Evolutionary conservation across 192 early-diverging fungal genomes (phyloP).

Genomic region (Coemansia guatemalensis): DNA sequence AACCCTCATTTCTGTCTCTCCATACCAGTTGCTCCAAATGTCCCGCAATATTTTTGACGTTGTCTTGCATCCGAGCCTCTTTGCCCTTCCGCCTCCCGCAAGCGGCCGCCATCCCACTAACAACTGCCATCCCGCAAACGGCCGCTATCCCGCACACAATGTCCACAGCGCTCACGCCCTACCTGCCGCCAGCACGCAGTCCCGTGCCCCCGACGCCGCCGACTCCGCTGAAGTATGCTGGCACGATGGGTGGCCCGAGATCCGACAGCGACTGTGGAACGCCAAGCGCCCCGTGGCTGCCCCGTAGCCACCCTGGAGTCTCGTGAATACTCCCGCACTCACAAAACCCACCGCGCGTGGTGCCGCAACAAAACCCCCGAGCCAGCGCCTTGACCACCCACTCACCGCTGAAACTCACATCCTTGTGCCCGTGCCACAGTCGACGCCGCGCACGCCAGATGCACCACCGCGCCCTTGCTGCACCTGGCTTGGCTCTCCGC

Average conservation of each 20-base stretch:
- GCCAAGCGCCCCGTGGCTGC: constrained; percentile 11
- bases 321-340: too few species aligned
- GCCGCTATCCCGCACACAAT: too few species aligned
- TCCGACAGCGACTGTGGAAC: constrained; percentile 19
- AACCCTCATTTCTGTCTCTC: neutral
- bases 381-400: neutral
- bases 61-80: constrained; percentile 16
- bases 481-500: too few species aligned
- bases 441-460: too few species aligned
- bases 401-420: too few species aligned
- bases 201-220: constrained; percentile 1
- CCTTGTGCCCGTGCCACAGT: too few species aligned
- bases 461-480: too few species aligned
- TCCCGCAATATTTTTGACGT: constrained; percentile 21
- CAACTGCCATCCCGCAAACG: too few species aligned
- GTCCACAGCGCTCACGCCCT: too few species aligned
- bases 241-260: constrained; percentile 11
- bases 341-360: neutral
- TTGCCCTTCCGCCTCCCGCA: neutral
- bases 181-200: neutral
- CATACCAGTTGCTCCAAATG: neutral
- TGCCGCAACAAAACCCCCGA: neutral
- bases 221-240: neutral
- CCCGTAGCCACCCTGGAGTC: neutral
- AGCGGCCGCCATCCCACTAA: too few species aligned